Conservation (phyloP, 768 basidiomycete species). For the Albatrellus ellisii region DNA sequence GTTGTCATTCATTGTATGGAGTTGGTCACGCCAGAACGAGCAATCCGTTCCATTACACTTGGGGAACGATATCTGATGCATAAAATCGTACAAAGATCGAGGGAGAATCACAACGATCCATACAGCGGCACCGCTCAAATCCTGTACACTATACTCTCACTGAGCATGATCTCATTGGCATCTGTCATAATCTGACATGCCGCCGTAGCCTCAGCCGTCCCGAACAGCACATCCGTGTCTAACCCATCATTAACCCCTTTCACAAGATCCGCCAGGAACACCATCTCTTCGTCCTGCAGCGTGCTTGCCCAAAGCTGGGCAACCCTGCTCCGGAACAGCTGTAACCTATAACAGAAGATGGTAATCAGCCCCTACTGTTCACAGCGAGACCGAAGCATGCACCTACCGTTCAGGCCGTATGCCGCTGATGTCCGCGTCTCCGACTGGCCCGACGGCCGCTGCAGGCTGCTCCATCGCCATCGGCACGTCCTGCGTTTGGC, state of each 20-base stretch:
- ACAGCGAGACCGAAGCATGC: slow-evolving; percentile 3
- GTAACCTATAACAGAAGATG: slow-evolving; percentile 33
- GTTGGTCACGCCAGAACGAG: neutral
- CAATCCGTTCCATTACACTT: neutral
- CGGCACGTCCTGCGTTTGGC: slow-evolving; percentile 36
- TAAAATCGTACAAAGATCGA: neutral
- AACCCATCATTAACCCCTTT: slow-evolving; percentile 70
- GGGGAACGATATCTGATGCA: neutral
- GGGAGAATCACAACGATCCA: neutral
- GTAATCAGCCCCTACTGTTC: neutral
- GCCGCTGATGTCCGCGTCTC: slow-evolving; percentile 32
- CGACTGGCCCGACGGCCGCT: slow-evolving; percentile 22
- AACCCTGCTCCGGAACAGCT: slow-evolving; percentile 70
- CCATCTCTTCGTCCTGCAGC: slow-evolving; percentile 65
- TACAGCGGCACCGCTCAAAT: slow-evolving; percentile 29
- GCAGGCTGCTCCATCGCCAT: slow-evolving; percentile 40
- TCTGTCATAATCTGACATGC: slow-evolving; percentile 69
- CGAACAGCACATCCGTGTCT: slow-evolving; percentile 54
- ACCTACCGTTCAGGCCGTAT: slow-evolving; percentile 54
- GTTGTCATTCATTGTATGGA: neutral
- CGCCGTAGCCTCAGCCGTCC: slow-evolving; percentile 65
- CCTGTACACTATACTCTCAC: slow-evolving; percentile 78
- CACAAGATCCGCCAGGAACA: slow-evolving; percentile 58
- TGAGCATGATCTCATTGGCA: slow-evolving; percentile 76
- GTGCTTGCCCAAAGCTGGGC: slow-evolving; percentile 55